Conservation (phyloP, 345 rosid species). For the Combretum micranthum region DNA sequence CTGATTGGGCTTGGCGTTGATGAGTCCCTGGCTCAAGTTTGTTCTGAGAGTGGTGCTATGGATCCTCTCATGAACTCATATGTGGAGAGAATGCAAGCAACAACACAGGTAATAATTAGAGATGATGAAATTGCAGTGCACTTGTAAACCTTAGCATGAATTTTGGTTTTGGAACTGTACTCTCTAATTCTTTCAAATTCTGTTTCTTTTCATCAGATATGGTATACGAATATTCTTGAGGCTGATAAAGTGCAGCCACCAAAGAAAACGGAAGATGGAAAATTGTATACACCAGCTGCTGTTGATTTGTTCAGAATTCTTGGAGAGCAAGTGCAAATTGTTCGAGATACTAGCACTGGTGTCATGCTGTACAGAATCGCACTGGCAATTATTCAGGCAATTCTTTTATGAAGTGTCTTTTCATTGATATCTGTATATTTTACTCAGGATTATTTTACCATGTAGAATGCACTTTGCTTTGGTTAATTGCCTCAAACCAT, state of each 20-base stretch:
- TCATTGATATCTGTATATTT: not conserved
- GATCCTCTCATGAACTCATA: conserved; percentile 98
- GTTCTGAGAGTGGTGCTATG: conserved; percentile 99
- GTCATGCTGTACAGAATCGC: conserved; percentile 95
- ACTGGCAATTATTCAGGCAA: conserved; percentile 88
- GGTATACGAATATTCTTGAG: conserved; percentile 95
- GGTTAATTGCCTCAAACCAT: too few relatives aligned
- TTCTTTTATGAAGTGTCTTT: conserved; percentile 13
- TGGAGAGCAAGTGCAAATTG: conserved; percentile 98
- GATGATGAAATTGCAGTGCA: not conserved
- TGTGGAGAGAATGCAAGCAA: conserved; percentile 98
- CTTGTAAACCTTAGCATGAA: not conserved
- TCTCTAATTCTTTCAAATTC: conserved; percentile 7
- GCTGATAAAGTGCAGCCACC: conserved; percentile 97
- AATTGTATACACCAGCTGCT: conserved; percentile 98
- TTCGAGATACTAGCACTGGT: conserved; percentile 95
- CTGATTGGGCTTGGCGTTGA: conserved; percentile 97
- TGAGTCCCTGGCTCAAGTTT: conserved; percentile 97
- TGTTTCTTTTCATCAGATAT: conserved; percentile 52
- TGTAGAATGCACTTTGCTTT: too few relatives aligned
- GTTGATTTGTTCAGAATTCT: conserved; percentile 98
- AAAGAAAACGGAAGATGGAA: conserved; percentile 98
- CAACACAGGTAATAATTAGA: conserved; percentile 58
- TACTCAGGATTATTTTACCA: conserved; percentile 1
- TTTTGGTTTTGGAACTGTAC: not conserved